phyloP scores from a whole-genome alignment of 1,284 basidiomycete genomes.

The Papiliotrema flavescens region DNA sequence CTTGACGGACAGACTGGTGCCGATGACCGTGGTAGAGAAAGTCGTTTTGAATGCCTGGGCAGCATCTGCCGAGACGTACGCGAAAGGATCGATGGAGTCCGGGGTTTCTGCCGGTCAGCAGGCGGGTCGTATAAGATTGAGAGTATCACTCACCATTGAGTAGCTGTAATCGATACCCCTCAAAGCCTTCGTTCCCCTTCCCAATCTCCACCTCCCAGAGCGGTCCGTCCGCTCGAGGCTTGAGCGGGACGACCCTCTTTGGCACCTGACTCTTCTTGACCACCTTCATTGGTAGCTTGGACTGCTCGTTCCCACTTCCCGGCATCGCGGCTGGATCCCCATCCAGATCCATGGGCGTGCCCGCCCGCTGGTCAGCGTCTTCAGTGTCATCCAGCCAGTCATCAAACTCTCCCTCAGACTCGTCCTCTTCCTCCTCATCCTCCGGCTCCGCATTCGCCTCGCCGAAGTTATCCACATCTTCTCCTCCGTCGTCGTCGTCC shows the following conservation, averaged over 20 bases:
- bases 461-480: constrained; percentile 41
- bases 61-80: constrained; percentile 29
- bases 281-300: constrained; percentile 23
- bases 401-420: constrained; percentile 41
- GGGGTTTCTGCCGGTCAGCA: constrained; percentile 37
- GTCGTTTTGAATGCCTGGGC: constrained; percentile 27
- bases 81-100: constrained; percentile 42
- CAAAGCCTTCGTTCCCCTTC: constrained; percentile 32
- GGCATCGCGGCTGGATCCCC: constrained; percentile 3
- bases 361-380: constrained; percentile 17
- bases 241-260: constrained; percentile 44
- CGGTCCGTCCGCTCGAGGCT: constrained; percentile 42
- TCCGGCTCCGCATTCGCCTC: constrained; percentile 29
- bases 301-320: constrained; percentile 8
- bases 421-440: constrained; percentile 35
- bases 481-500: constrained; percentile 46
- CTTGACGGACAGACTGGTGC: constrained; percentile 22
- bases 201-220: constrained; percentile 42
- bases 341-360: constrained; percentile 8
- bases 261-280: constrained; percentile 28
- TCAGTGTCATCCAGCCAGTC: constrained; percentile 46
- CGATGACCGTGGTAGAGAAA: constrained; percentile 30
- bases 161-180: constrained; percentile 41
- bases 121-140: neutral
- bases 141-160: constrained; percentile 41